These are phyloP conservation scores for Achlya hypogyna DNA, from an alignment of 352 stramenopile species.

Conservation along the genomic window DNA sequence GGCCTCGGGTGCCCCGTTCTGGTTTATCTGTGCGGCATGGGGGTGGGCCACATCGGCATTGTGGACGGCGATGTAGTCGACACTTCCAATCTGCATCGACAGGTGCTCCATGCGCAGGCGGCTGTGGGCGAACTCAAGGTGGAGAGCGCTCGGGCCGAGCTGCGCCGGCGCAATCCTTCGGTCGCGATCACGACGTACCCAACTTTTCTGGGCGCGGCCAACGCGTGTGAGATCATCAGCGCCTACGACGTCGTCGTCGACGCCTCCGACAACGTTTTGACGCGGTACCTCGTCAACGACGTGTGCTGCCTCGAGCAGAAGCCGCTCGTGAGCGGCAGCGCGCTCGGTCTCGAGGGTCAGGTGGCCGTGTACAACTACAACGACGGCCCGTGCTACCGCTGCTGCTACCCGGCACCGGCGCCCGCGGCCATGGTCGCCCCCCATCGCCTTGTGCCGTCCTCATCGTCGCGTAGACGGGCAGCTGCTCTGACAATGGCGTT, in stretches of 20 bases:
- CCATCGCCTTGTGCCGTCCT: conserved; percentile 10
- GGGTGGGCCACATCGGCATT: conserved; percentile 88
- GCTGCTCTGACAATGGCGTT: conserved; percentile 94
- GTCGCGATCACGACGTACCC: conserved; percentile 43
- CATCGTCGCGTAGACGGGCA: conserved; percentile 27
- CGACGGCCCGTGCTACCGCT: conserved; percentile 90
- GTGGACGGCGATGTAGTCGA: conserved; percentile 95
- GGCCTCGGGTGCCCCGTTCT: conserved; percentile 93
- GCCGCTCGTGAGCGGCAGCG: conserved; percentile 90
- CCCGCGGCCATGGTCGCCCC: conserved; percentile 35
- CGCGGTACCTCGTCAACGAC: conserved; percentile 95
- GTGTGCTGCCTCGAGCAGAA: conserved; percentile 78
- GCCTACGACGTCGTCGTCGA: conserved; percentile 91
- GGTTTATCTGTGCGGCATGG: conserved; percentile 92
- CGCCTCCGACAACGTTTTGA: conserved; percentile 92
- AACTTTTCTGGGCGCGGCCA: conserved; percentile 55
- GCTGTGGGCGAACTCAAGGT: conserved; percentile 86
- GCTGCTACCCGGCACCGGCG: conserved; percentile 88
- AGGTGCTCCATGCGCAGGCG: conserved; percentile 89
- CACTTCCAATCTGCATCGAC: conserved; percentile 94
- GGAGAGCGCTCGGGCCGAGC: conserved; percentile 54
- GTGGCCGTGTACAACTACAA: conserved; percentile 92
- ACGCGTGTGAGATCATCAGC: conserved; percentile 68
- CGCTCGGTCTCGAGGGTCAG: conserved; percentile 93
- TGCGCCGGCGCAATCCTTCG: conserved; percentile 72